Evolutionary conservation across 495 filamentous ascomycete species (phyloP), one percentile per base, ranked within the genome.

Genomic region (Neurospora hispaniola): DNA sequence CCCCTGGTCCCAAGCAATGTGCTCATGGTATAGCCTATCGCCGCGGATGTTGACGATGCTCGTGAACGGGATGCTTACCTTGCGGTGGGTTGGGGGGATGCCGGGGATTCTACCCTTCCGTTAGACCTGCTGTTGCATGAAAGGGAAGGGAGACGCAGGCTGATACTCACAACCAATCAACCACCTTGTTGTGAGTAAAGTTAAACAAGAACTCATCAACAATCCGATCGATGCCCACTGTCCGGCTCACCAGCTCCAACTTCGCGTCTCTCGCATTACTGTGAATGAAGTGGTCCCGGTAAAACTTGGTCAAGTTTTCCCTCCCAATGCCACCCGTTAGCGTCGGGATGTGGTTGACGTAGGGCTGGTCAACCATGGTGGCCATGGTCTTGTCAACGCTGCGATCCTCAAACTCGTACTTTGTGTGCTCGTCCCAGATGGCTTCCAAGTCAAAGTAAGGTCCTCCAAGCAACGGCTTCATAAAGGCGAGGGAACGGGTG

Each of bases 1-100:
- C 1, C 91, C 93, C 79, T 97, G 93, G 77, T 97, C 94, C 93
- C 93, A 97, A 75, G 92, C 90, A 20, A 94, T 89, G 76, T 95
- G 91, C 80, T 97, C 94, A 70, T 92, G 90, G 77, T 89, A 94
- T 5, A 97, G 82, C 69, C 88, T 88, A 5, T 91, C 91, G 3
- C 88, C 92, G 16, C 93, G 85, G 69, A 96, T 82, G 72, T 90
- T 90, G 39, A 96, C 91, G 12, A 96, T 90, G 74, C 86, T 89
- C 5, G 93, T 91, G 23, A 96, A 82, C 0, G 92, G 88, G 16
- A 97, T 83, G 71, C 92, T 88, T 3, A 96, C 87, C 42, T 84
- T 81, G 70, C 85, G 88, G 59, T 88, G 82, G 1, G 93, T 97
- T 4, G 93, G 86, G 0, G 91, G 88, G 1, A 97, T 84, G 0